A percentile compares a stretch with the other conserved stretches of the same genome.
phyloP scores from a whole-genome alignment of 2,329 filamentous ascomycete genomes.

The Alternaria novae-zelandiae region DNA sequence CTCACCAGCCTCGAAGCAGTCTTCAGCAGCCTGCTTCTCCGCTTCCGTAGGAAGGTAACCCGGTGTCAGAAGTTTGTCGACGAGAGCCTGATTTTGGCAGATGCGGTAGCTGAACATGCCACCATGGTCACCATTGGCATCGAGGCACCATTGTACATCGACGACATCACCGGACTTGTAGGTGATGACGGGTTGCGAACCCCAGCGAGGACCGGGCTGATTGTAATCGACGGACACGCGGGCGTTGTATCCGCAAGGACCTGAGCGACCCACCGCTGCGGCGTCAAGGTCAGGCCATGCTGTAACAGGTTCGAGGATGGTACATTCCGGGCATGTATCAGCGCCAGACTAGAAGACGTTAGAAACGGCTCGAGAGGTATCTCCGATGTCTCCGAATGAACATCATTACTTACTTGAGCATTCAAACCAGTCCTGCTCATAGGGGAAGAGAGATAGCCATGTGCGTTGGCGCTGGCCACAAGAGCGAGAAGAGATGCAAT shows the following conservation, averaged over 20 bases:
- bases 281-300: slow-evolving; percentile 41
- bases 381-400: background rate
- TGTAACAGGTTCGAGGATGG: slow-evolving; percentile 42
- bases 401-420: slow-evolving; percentile 27
- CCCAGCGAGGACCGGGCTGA: slow-evolving; percentile 41
- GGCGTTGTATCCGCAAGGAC: slow-evolving; percentile 46
- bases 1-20: slow-evolving; percentile 37
- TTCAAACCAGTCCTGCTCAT: slow-evolving; percentile 46
- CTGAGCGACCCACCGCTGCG: slow-evolving; percentile 38
- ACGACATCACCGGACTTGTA: slow-evolving; percentile 39
- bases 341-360: slow-evolving; percentile 22
- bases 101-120: slow-evolving; percentile 46
- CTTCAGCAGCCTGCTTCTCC: slow-evolving; percentile 43
- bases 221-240: slow-evolving; percentile 45
- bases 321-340: slow-evolving; percentile 45
- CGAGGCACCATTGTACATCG: slow-evolving; percentile 44
- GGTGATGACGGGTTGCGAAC: slow-evolving; percentile 35
- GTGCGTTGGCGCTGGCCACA: slow-evolving; percentile 28
- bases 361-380: background rate
- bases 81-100: slow-evolving; percentile 40
- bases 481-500: slow-evolving; percentile 25
- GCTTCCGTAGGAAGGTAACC: slow-evolving; percentile 41
- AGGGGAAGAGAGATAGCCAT: slow-evolving; percentile 41
- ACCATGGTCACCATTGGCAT: slow-evolving; percentile 44
- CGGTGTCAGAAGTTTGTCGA: slow-evolving; percentile 40